Conservation (phyloP, 2,329 filamentous ascomycete species). For the Alternaria gansuensis region DNA sequence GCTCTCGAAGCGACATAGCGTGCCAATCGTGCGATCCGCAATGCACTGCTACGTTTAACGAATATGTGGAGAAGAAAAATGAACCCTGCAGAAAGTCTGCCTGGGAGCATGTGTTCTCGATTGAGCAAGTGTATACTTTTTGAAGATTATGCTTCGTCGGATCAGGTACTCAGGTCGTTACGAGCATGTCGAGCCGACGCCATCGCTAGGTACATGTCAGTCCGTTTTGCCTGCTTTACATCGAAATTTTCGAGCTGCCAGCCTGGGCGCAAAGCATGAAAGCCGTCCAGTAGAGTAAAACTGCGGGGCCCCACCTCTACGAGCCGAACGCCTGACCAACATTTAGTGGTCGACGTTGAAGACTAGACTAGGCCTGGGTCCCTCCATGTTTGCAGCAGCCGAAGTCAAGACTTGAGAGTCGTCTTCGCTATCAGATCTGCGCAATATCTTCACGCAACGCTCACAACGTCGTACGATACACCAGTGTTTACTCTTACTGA, state of each 20-base stretch:
- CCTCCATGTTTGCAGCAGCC: slow-evolving; percentile 18
- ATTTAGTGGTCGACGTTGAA: slow-evolving; percentile 23
- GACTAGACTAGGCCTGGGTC: slow-evolving; percentile 26
- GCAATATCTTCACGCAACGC: slow-evolving; percentile 17
- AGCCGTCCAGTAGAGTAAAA: slow-evolving; percentile 23
- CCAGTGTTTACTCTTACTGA: neutral
- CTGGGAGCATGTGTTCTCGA: slow-evolving; percentile 2
- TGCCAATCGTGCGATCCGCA: slow-evolving; percentile 1
- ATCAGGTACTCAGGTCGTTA: neutral
- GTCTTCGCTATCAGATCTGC: slow-evolving; percentile 15
- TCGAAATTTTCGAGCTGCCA: slow-evolving; percentile 1
- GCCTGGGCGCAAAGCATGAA: slow-evolving; percentile 1
- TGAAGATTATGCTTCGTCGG: neutral
- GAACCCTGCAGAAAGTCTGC: neutral
- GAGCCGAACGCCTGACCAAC: slow-evolving; percentile 26
- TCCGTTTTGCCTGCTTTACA: neutral
- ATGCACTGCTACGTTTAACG: slow-evolving; percentile 6
- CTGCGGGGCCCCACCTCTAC: slow-evolving; percentile 43
- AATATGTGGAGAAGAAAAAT: neutral
- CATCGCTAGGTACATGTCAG: slow-evolving; percentile 7
- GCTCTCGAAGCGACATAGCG: slow-evolving; percentile 1
- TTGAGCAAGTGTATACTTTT: neutral
- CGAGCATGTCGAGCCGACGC: slow-evolving; percentile 3
- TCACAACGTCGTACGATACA: neutral
- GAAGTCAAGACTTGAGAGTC: slow-evolving; percentile 26